Conservation (phyloP, 1,139 yeast species). For the Candida frijolesensis region DNA sequence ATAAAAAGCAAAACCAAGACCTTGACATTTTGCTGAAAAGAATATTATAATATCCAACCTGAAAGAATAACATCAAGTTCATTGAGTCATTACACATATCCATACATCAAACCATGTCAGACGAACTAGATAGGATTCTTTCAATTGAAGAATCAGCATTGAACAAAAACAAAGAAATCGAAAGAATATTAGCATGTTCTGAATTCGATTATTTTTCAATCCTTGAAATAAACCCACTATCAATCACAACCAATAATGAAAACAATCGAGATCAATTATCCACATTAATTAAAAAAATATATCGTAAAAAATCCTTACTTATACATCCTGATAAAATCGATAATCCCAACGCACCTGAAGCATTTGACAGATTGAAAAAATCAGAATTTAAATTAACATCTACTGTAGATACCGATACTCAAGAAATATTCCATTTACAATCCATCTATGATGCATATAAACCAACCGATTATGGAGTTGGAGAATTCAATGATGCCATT, state of each 20-base stretch:
- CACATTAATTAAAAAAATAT: constrained; percentile 45
- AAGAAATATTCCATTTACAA: constrained; percentile 40
- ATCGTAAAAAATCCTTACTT: constrained; percentile 59
- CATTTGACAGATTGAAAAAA: constrained; percentile 56
- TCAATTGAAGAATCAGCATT: constrained; percentile 38
- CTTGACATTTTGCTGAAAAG: too few species aligned
- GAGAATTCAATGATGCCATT: constrained; percentile 7
- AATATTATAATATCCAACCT: too few species aligned
- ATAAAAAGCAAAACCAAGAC: too few species aligned
- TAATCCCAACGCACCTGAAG: constrained; percentile 58
- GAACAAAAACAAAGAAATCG: constrained; percentile 56
- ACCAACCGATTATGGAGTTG: neutral
- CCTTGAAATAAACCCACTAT: constrained; percentile 51
- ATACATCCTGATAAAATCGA: constrained; percentile 71
- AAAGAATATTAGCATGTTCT: constrained; percentile 50
- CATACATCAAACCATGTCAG: constrained; percentile 9
- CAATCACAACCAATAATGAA: constrained; percentile 20
- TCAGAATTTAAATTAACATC: constrained; percentile 31
- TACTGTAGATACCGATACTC: constrained; percentile 16
- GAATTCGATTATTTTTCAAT: constrained; percentile 58
- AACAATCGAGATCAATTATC: constrained; percentile 24
- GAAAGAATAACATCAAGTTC: too few species aligned
- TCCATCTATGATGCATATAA: constrained; percentile 42
- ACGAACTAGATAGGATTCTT: constrained; percentile 36
- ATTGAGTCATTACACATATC: neutral